phyloP scores from a whole-genome alignment of 2,329 filamentous ascomycete species.

The Aspergillus awamori region DNA sequence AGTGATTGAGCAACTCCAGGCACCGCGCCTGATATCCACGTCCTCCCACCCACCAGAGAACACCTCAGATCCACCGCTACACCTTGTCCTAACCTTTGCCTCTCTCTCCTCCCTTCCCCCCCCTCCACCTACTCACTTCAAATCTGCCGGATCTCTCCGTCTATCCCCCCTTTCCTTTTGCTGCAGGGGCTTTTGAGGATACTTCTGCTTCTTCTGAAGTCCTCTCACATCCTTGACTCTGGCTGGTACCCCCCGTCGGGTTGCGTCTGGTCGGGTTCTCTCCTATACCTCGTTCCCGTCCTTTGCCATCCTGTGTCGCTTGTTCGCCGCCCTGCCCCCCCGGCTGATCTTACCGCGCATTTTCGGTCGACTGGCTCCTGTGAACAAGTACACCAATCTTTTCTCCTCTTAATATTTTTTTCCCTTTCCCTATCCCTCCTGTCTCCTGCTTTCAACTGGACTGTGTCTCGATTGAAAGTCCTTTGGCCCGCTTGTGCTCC shows the following conservation, averaged over 20 bases:
- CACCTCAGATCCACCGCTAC: slow-evolving; percentile 35
- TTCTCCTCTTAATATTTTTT: slow-evolving; percentile 8
- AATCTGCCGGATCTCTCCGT: slow-evolving; percentile 22
- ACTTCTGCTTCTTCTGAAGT: slow-evolving; percentile 13
- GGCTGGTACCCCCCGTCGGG: slow-evolving; percentile 10
- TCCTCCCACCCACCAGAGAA: slow-evolving; percentile 26
- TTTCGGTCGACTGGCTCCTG: slow-evolving; percentile 18
- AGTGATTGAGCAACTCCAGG: slow-evolving; percentile 28
- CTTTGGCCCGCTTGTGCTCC: slow-evolving; percentile 1
- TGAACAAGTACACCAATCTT: slow-evolving; percentile 18
- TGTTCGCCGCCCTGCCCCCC: slow-evolving; percentile 22
- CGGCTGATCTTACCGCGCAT: slow-evolving; percentile 26
- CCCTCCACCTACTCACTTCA: slow-evolving; percentile 14
- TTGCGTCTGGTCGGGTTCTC: slow-evolving; percentile 14
- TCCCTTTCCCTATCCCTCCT: slow-evolving; percentile 2
- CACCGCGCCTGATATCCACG: slow-evolving; percentile 31
- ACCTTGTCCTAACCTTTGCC: slow-evolving; percentile 24
- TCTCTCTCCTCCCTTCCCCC: slow-evolving; percentile 15
- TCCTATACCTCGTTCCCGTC: slow-evolving; percentile 27
- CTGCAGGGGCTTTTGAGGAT: slow-evolving; percentile 15
- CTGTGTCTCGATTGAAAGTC: not conserved
- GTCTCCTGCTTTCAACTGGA: not conserved
- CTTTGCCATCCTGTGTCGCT: slow-evolving; percentile 22
- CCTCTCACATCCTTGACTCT: slow-evolving; percentile 12
- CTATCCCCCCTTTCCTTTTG: slow-evolving; percentile 18